Base-by-base conservation (phyloP, 2,329 filamentous ascomycete genomes). In the Penicillium sp. region DNA sequence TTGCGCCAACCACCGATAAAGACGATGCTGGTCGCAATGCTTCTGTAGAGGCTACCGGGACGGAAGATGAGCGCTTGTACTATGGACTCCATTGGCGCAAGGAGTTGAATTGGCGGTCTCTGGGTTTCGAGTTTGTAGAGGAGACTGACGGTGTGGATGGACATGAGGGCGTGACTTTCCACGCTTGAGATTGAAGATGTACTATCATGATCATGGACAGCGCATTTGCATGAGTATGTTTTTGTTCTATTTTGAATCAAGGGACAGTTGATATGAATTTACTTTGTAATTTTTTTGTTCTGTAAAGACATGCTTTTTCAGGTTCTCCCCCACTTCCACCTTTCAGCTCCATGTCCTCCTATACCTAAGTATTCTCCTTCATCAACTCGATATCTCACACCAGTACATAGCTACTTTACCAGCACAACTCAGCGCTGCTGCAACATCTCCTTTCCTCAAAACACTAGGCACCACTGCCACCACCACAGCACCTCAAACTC, bases 71-170 rank as follows among this genome's bases (percentile, higher is more conserved):
- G 3, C 50, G 61, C 11, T 40, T 40, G 4, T 69, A 68, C 43
- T 82, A 84, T 56, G 81, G 81, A 14, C 67, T 85, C 31, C 82
- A 82, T 66, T 84, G 81, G 81, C 74, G 80, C 41, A 77, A 78
- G 47, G 76, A 77, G 57, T 55, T 77, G 47, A 77, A 77, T 51
- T 77, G 74, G 74, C 66, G 73, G 28, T 68, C 70, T 9, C 59
- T 76, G 38, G 72, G 69, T 1, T 77, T 75, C 58, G 68, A 74
- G 46, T 75, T 74, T 61, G 57, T 69, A 9, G 62, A 68, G 20
- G 54, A 68, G 14, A 61, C 68, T 14, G 40, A 49, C n/a, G 51
- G 36, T 8, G 22, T n/a, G 8, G 14, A 43, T 31, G 27, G n/a
- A 5, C 23, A 45, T 20, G 41, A 32, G 18, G 34, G 47, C 10